Evolutionary conservation across 768 basidiomycete species (phyloP).

Genomic region (Suillus lakei): DNA sequence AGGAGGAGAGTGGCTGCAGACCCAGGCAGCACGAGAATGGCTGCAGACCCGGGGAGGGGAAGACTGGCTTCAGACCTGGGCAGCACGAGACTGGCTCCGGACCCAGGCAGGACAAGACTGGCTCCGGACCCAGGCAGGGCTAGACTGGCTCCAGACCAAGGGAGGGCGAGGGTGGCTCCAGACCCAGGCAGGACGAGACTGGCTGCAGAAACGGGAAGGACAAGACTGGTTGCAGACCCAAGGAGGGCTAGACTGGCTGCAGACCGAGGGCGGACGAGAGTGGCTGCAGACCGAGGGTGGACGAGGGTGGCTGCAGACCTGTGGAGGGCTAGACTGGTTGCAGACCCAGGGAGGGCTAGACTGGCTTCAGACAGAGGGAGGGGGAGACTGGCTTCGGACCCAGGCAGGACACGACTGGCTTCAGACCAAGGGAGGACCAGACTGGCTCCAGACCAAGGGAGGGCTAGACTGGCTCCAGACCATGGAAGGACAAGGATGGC

Average conservation of each 20-base stretch:
- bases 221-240: too few relatives aligned
- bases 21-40: background rate
- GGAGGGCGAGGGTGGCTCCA: background rate
- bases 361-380: background rate
- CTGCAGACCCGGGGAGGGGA: background rate
- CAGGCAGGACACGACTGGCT: conserved; percentile 6
- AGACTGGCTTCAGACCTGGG: background rate
- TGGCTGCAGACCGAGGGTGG: background rate
- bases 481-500: background rate
- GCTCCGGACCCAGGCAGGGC: background rate
- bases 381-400: background rate
- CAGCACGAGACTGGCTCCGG: background rate
- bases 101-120: background rate
- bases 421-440: background rate
- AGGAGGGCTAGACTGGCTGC: too few relatives aligned
- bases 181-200: background rate
- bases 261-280: background rate
- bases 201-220: background rate
- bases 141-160: background rate
- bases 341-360: background rate
- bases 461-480: too few relatives aligned
- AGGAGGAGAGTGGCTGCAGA: background rate
- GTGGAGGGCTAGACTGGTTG: background rate
- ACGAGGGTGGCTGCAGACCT: too few relatives aligned
- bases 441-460: too few relatives aligned